Conservation (phyloP, 805 yeast genomes). For the Schwanniomyces sp. region DNA sequence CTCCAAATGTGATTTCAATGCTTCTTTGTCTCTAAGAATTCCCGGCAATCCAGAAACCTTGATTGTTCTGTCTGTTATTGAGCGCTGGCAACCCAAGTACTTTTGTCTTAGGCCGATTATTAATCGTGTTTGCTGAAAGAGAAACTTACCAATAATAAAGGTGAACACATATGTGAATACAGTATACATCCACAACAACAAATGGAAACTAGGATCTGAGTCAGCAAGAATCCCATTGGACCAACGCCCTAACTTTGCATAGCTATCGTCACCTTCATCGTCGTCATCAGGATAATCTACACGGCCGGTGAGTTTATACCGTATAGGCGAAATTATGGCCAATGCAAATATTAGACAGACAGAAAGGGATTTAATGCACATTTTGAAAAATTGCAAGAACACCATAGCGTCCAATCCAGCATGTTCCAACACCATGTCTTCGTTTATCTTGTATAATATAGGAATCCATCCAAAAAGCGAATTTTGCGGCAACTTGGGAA, state of each 20-base stretch:
- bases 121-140: constrained; percentile 68
- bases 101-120: constrained; percentile 78
- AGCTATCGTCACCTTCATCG: background rate
- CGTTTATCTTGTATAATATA: constrained; percentile 61
- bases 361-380: constrained; percentile 71
- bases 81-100: constrained; percentile 81
- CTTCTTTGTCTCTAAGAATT: constrained; percentile 68
- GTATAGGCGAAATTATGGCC: constrained; percentile 76
- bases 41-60: constrained; percentile 87
- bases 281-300: constrained; percentile 25
- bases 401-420: constrained; percentile 97
- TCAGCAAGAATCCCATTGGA: background rate
- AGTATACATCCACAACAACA: constrained; percentile 83
- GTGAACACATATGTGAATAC: constrained; percentile 87
- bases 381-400: constrained; percentile 84
- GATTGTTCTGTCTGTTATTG: constrained; percentile 89
- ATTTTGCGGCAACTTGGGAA: constrained; percentile 57
- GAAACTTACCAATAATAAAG: constrained; percentile 53
- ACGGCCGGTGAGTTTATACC: constrained; percentile 80
- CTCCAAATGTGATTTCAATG: constrained; percentile 72
- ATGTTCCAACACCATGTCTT: constrained; percentile 75
- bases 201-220: constrained; percentile 3
- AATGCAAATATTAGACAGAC: constrained; percentile 70
- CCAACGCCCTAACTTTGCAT: background rate
- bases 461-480: constrained; percentile 83